These are phyloP conservation scores for Phyllosticta citribraziliensis DNA, from an alignment of 2,329 filamentous ascomycete genomes.

Conservation along the genomic window DNA sequence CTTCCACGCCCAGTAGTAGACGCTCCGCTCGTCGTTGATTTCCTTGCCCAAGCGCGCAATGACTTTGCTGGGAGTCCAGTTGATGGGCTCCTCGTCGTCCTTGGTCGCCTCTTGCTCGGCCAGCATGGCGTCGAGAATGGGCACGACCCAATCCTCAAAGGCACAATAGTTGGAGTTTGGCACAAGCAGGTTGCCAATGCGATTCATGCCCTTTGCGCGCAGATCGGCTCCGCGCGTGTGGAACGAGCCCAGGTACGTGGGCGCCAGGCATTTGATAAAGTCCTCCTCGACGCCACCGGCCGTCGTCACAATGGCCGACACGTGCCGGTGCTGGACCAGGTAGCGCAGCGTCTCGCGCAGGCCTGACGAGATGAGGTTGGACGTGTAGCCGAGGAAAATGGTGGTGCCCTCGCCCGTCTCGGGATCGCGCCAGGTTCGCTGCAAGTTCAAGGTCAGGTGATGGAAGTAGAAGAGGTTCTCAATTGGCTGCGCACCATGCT, in stretches of 20 bases:
- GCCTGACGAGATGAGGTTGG: constrained; percentile 93
- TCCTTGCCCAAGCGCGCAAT: constrained; percentile 85
- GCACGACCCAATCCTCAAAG: constrained; percentile 96
- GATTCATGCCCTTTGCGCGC: constrained; percentile 78
- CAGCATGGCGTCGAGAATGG: constrained; percentile 89
- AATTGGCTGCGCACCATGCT: constrained; percentile 60
- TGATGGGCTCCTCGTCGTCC: constrained; percentile 53
- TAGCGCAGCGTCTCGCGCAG: constrained; percentile 85
- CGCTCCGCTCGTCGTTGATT: constrained; percentile 83
- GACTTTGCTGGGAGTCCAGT: constrained; percentile 93
- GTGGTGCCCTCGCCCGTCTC: constrained; percentile 74
- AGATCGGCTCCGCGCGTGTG: constrained; percentile 65
- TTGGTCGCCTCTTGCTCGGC: constrained; percentile 81
- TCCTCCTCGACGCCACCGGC: constrained; percentile 95
- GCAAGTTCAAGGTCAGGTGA: constrained; percentile 7
- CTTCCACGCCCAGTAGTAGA: constrained; percentile 96
- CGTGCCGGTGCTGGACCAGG: constrained; percentile 83
- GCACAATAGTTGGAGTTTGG: constrained; percentile 96
- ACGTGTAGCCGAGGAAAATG: constrained; percentile 95
- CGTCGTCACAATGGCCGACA: constrained; percentile 89
- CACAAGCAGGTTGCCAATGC: constrained; percentile 91
- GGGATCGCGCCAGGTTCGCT: constrained; percentile 72
- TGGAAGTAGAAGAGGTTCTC: background rate
- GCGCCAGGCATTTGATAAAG: constrained; percentile 93
- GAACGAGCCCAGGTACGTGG: constrained; percentile 88